A percentile compares a stretch with the other conserved stretches of the same genome.
Conservation (phyloP, 208 protist species). For the Trichomonas gallinae region DNA sequence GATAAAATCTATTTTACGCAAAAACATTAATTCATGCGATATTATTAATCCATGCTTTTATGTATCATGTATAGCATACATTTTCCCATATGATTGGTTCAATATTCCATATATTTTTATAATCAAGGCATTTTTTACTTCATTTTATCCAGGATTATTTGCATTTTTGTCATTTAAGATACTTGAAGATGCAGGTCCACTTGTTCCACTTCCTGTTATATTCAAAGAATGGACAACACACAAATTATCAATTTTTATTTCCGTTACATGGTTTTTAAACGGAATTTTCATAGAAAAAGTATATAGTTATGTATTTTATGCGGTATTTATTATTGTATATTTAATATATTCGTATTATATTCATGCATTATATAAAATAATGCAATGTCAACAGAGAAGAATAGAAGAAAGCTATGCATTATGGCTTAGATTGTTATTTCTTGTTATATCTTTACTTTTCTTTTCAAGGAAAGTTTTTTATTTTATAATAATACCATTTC, state of each 20-base stretch:
- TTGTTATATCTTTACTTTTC: neutral
- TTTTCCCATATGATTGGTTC: neutral
- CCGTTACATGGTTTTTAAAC: neutral
- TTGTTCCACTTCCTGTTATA: neutral
- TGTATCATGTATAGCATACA: neutral
- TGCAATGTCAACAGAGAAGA: neutral
- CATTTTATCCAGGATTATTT: neutral
- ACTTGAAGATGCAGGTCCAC: neutral
- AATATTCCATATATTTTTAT: neutral
- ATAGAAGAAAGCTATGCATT: neutral
- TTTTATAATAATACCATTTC: neutral
- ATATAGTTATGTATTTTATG: neutral
- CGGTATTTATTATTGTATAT: neutral
- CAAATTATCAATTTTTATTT: neutral
- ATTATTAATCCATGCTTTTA: neutral
- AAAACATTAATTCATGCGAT: neutral
- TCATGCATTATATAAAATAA: neutral
- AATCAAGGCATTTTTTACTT: neutral
- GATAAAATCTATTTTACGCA: neutral
- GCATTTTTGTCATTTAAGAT: neutral
- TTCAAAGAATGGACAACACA: neutral
- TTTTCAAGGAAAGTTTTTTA: neutral
- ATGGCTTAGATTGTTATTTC: neutral
- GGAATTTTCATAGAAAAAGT: neutral
- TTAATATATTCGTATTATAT: neutral